These are phyloP conservation scores for Lecanicillium sp. DNA, from an alignment of 2,329 filamentous ascomycete species.

Conservation along the genomic window DNA sequence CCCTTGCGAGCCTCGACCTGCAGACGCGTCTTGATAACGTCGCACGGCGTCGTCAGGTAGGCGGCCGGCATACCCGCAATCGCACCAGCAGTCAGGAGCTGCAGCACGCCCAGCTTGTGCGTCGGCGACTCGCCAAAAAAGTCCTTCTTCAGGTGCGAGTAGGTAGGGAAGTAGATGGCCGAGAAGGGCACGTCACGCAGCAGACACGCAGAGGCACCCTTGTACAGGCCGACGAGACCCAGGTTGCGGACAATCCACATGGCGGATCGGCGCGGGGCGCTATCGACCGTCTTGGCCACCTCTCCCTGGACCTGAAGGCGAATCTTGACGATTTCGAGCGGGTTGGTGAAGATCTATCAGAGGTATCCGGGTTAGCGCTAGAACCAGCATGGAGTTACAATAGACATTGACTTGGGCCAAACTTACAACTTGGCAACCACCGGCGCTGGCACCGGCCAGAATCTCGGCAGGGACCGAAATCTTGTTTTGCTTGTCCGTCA, in stretches of 20 bases:
- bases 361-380: conserved; percentile 4
- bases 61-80: conserved; percentile 89
- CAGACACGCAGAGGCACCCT: conserved; percentile 89
- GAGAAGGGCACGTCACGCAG: conserved; percentile 97
- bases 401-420: neutral
- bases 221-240: conserved; percentile 90
- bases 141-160: conserved; percentile 89
- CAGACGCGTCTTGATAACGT: conserved; percentile 97
- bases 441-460: conserved; percentile 80
- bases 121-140: conserved; percentile 82
- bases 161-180: conserved; percentile 97
- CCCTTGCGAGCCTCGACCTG: conserved; percentile 97
- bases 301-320: conserved; percentile 96
- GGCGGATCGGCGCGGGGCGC: conserved; percentile 78
- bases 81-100: conserved; percentile 88
- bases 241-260: conserved; percentile 98
- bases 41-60: conserved; percentile 94
- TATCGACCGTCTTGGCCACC: conserved; percentile 78
- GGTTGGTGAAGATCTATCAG: conserved; percentile 83
- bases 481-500: conserved; percentile 67
- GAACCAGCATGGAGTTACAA: neutral
- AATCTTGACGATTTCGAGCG: conserved; percentile 98
- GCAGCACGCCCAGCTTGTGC: conserved; percentile 82
- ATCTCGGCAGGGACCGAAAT: conserved; percentile 70
- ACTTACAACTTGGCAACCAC: conserved; percentile 92